These are phyloP conservation scores for Prunus armeniaca DNA, from an alignment of 306 rosid species.

Conservation along the genomic window DNA sequence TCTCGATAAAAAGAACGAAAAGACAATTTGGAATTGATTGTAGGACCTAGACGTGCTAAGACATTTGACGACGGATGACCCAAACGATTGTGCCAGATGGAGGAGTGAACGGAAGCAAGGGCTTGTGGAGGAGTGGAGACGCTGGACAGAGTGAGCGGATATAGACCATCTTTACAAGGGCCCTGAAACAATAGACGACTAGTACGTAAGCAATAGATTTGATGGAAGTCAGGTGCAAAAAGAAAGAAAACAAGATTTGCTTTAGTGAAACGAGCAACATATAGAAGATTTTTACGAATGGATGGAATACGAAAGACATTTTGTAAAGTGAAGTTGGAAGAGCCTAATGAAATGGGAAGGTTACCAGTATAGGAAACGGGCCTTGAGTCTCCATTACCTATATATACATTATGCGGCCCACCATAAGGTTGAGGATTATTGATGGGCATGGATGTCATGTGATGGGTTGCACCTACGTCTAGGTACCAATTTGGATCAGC, in stretches of 20 bases:
- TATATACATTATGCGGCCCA: not conserved
- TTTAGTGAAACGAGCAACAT: not conserved
- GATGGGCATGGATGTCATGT: not conserved
- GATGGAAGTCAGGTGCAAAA: not conserved
- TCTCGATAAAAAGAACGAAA: not conserved
- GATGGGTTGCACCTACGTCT: not conserved
- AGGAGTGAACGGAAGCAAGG: not conserved
- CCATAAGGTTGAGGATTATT: not conserved
- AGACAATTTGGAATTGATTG: not conserved
- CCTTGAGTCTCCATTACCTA: not conserved
- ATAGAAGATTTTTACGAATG: not conserved
- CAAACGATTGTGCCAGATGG: not conserved
- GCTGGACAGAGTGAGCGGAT: not conserved
- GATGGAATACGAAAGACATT: not conserved
- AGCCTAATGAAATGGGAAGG: not conserved
- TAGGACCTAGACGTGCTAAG: not conserved
- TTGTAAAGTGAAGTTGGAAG: not conserved
- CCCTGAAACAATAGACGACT: not conserved
- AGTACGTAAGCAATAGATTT: not conserved
- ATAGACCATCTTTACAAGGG: not conserved
- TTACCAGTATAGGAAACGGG: too few relatives aligned
- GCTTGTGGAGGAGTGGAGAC: not conserved
- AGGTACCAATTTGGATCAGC: not conserved
- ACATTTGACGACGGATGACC: not conserved
- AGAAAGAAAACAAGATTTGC: not conserved